Evolutionary conservation across 1,139 yeast genomes (phyloP).

Genomic region (Blastobotrys petasosporus): DNA sequence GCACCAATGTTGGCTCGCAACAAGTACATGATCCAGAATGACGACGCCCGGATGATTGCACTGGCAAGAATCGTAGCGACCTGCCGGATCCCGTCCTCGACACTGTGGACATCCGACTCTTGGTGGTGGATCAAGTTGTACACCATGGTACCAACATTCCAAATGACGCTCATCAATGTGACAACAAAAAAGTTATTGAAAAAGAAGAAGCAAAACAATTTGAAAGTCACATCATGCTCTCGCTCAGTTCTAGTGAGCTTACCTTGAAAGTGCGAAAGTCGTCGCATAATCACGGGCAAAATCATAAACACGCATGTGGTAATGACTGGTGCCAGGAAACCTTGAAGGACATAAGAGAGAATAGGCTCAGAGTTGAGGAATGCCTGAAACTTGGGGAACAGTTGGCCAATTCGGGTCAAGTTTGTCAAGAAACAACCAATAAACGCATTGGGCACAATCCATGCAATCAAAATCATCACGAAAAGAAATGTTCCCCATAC

Average conservation of each 20-base stretch:
- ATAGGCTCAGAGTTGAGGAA: constrained; percentile 29
- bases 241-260: constrained; percentile 34
- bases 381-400: constrained; percentile 33
- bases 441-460: constrained; percentile 40
- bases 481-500: constrained; percentile 34
- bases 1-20: constrained; percentile 33
- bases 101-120: constrained; percentile 15
- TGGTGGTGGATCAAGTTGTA: constrained; percentile 23
- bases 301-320: constrained; percentile 34
- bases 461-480: constrained; percentile 28
- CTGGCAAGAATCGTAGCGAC: constrained; percentile 30
- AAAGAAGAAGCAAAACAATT: constrained; percentile 36
- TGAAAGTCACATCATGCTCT: constrained; percentile 36
- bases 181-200: constrained; percentile 36
- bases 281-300: constrained; percentile 35
- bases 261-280: constrained; percentile 38
- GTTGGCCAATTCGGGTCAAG: constrained; percentile 33
- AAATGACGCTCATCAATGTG: constrained; percentile 37
- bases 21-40: constrained; percentile 40
- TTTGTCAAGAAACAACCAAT: constrained; percentile 38
- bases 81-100: constrained; percentile 6
- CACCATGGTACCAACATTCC: constrained; percentile 35
- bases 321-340: constrained; percentile 36
- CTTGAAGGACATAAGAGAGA: constrained; percentile 36
- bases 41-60: constrained; percentile 36